Conservation (phyloP, 179 eudicot genomes). For the Kewa caespitosa region DNA sequence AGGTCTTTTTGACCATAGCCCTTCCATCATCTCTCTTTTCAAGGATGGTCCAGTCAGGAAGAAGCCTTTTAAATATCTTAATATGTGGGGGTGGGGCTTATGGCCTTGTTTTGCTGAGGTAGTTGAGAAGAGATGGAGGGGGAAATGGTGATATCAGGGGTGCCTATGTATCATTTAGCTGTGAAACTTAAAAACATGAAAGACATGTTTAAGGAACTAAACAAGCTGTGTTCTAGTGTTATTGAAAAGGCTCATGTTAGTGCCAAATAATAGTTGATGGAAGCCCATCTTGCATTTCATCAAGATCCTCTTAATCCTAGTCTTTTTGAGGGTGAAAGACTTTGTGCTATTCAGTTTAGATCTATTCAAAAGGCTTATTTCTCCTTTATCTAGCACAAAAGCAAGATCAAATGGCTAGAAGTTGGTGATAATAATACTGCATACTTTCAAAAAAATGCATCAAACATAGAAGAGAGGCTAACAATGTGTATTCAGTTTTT, state of each 20-base stretch:
- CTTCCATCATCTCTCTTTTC: not conserved
- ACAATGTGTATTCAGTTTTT: not conserved
- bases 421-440: not conserved
- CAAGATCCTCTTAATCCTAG: too few relatives aligned
- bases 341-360: too few relatives aligned
- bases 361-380: too few relatives aligned
- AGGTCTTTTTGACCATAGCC: not conserved
- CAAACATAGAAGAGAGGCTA: not conserved
- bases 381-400: not conserved
- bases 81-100: not conserved
- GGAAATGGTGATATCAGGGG: too few relatives aligned
- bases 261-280: not conserved
- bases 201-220: not conserved
- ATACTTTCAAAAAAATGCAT: not conserved
- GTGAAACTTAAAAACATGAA: too few relatives aligned
- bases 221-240: not conserved
- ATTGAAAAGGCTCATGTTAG: not conserved
- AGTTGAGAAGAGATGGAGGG: not conserved
- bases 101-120: not conserved
- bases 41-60: not conserved
- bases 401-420: not conserved
- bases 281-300: not conserved
- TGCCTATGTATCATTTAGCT: not conserved
- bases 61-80: not conserved
- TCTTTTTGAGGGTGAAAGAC: too few relatives aligned